Percentiles rank a stretch among this genome's conserved stretches.
Evolutionary conservation across 148 eudicot genomes (phyloP).

Genomic region (Polygonum maritimum): DNA sequence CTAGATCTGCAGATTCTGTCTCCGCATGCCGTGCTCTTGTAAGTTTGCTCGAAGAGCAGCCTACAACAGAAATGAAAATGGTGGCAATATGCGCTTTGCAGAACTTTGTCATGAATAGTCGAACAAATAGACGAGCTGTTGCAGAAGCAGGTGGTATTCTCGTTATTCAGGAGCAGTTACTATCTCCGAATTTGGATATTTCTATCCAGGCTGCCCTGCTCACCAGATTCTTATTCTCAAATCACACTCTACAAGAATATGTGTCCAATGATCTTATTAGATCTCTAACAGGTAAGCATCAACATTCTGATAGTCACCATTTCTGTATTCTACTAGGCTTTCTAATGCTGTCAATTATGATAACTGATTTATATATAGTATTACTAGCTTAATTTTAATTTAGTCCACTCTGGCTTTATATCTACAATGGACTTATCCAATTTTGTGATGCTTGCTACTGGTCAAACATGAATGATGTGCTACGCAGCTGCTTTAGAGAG

Average conservation of each 20-base stretch:
- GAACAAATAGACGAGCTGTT: slow-evolving; percentile 71
- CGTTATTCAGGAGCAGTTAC: slow-evolving; percentile 54
- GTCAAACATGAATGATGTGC: background rate
- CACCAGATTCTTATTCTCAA: slow-evolving; percentile 57
- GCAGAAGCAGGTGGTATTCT: slow-evolving; percentile 88
- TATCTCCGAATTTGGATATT: slow-evolving; percentile 46
- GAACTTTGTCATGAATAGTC: slow-evolving; percentile 65
- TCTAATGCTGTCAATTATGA: background rate
- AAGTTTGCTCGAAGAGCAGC: slow-evolving; percentile 59
- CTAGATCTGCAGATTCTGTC: slow-evolving; percentile 58
- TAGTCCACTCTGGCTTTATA: background rate
- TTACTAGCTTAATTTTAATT: too few species aligned
- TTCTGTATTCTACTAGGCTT: background rate
- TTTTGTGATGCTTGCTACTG: background rate
- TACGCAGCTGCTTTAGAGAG: slow-evolving; percentile 71
- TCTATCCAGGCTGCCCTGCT: slow-evolving; percentile 61
- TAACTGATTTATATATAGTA: background rate
- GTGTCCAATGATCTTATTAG: slow-evolving; percentile 72
- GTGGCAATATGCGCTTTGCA: slow-evolving; percentile 83
- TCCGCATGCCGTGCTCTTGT: slow-evolving; percentile 74
- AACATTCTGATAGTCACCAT: background rate
- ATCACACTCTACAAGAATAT: slow-evolving; percentile 76
- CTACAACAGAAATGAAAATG: slow-evolving; percentile 65
- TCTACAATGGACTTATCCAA: background rate
- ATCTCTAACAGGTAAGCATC: slow-evolving; percentile 54